These are phyloP conservation scores for Amanita subjunquillea DNA, from an alignment of 768 basidiomycete species.

Conservation along the genomic window DNA sequence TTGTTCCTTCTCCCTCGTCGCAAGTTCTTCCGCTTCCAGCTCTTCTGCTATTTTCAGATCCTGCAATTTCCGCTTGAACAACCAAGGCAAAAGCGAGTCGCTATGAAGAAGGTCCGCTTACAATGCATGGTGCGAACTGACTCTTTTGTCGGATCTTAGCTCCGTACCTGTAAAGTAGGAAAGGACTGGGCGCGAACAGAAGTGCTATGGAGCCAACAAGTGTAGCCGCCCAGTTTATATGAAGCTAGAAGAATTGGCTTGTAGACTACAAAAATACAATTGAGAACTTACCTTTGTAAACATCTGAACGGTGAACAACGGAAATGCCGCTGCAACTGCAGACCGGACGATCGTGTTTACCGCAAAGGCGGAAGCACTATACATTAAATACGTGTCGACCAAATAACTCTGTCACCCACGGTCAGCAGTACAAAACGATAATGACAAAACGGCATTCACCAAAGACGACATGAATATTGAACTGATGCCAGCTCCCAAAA, in stretches of 20 bases:
- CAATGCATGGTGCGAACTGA: slow-evolving; percentile 43
- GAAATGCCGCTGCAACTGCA: slow-evolving; percentile 47
- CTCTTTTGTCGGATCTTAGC: slow-evolving; percentile 44
- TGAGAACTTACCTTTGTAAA: slow-evolving; percentile 38
- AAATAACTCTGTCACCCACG: slow-evolving; percentile 44
- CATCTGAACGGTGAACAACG: slow-evolving; percentile 59
- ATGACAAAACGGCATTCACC: slow-evolving; percentile 30
- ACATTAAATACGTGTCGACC: slow-evolving; percentile 50
- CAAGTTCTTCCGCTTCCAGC: slow-evolving; percentile 18
- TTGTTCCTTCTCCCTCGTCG: background rate
- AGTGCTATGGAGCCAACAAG: slow-evolving; percentile 49
- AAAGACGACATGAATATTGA: slow-evolving; percentile 52
- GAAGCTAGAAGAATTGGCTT: slow-evolving; percentile 25
- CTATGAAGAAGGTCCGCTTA: slow-evolving; percentile 13
- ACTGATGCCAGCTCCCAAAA: slow-evolving; percentile 37
- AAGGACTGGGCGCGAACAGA: slow-evolving; percentile 52
- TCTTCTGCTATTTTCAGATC: slow-evolving; percentile 32
- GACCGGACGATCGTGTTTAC: slow-evolving; percentile 53
- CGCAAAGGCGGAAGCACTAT: slow-evolving; percentile 52
- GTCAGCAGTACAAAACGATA: slow-evolving; percentile 44
- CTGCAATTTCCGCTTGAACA: slow-evolving; percentile 10
- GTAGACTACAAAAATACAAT: background rate
- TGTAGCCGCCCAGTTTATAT: slow-evolving; percentile 40
- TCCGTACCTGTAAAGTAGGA: slow-evolving; percentile 65
- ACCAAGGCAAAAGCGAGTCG: background rate